Conservation (phyloP, 1,284 basidiomycete genomes). For the Puccinia coronata region DNA sequence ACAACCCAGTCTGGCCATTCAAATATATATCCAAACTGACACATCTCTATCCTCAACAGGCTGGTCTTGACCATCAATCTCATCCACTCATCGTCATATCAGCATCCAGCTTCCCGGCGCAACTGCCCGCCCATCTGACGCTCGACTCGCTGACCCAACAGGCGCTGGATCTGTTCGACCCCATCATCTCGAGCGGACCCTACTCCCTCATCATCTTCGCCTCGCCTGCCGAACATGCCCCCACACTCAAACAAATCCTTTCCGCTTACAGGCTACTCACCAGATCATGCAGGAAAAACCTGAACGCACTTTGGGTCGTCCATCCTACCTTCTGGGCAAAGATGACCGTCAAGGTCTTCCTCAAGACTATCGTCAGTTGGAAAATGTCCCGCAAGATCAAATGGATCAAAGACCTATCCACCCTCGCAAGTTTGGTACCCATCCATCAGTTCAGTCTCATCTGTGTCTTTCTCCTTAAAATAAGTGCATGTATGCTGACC, state of each 20-base stretch:
- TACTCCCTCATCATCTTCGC: slow-evolving; percentile 45
- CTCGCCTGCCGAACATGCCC: slow-evolving; percentile 33
- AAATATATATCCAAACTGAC: background rate
- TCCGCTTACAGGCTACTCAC: slow-evolving; percentile 21
- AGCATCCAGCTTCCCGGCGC: slow-evolving; percentile 27
- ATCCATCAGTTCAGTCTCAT: slow-evolving; percentile 46
- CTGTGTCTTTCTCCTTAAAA: too few species aligned
- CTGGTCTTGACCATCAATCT: slow-evolving; percentile 40
- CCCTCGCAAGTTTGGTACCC: slow-evolving; percentile 32
- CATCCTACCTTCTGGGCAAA: slow-evolving; percentile 47
- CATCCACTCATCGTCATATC: slow-evolving; percentile 36
- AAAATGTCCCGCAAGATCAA: slow-evolving; percentile 33
- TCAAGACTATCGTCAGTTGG: slow-evolving; percentile 36
- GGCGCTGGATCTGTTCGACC: slow-evolving; percentile 13
- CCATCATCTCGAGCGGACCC: slow-evolving; percentile 25
- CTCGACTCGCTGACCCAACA: slow-evolving; percentile 19
- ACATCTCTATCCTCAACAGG: background rate
- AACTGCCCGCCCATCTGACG: background rate
- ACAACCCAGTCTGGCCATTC: background rate
- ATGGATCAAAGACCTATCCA: slow-evolving; percentile 33
- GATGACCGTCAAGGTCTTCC: slow-evolving; percentile 27
- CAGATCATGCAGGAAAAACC: slow-evolving; percentile 12
- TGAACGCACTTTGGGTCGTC: slow-evolving; percentile 28
- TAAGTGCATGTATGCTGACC: too few species aligned
- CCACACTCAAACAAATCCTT: slow-evolving; percentile 30